Conservation (phyloP, 495 filamentous ascomycete genomes). For the Tuber calosporum region DNA sequence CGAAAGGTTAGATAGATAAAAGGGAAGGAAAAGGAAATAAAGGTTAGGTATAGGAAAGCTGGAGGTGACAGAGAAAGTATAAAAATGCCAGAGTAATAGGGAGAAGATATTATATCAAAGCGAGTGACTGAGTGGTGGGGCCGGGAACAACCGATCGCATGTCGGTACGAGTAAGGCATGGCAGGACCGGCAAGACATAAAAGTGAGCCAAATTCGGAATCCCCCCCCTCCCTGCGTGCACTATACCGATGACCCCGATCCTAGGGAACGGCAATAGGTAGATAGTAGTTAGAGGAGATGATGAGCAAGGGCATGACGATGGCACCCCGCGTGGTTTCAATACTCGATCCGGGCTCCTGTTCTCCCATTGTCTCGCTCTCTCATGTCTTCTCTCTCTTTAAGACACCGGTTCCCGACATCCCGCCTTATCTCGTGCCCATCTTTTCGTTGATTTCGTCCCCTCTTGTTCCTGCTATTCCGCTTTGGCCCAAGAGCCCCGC, state of each 20-base stretch:
- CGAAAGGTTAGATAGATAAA: slow-evolving; percentile 17
- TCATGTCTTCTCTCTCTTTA: not conserved
- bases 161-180: not conserved
- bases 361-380: not conserved
- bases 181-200: not conserved
- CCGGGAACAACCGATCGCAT: not conserved
- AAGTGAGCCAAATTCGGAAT: not conserved
- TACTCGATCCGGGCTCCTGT: not conserved
- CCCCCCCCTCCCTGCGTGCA: not conserved
- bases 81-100: slow-evolving; percentile 7
- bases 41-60: slow-evolving; percentile 11
- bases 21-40: slow-evolving; percentile 11
- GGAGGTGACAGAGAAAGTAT: slow-evolving; percentile 9
- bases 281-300: not conserved
- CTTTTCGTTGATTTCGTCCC: not conserved
- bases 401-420: not conserved
- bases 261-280: not conserved
- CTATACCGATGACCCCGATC: not conserved
- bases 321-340: not conserved
- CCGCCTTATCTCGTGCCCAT: not conserved
- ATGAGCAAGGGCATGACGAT: not conserved
- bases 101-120: not conserved
- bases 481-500: not conserved
- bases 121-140: not conserved
- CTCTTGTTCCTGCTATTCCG: not conserved